phyloP scores from a whole-genome alignment of 176 grass and related monocot species.

The Metroxylon sagu region DNA sequence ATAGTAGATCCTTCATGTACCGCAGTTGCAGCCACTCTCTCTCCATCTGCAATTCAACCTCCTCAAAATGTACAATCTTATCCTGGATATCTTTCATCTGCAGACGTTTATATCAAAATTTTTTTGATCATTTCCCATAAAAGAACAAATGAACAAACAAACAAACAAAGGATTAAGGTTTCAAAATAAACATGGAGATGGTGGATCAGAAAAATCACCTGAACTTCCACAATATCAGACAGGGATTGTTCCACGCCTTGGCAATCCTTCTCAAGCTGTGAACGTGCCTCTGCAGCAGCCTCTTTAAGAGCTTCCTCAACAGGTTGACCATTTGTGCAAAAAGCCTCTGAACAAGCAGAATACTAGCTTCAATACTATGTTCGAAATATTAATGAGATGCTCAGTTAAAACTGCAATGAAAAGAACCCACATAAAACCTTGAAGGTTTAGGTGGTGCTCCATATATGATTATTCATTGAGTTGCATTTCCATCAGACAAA shows the following conservation, averaged over 20 bases:
- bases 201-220: constrained; percentile 24
- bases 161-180: neutral
- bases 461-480: too few relatives aligned
- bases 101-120: constrained; percentile 4
- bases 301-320: constrained; percentile 40
- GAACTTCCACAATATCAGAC: constrained; percentile 70
- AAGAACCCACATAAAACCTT: too few relatives aligned
- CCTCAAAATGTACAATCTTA: constrained; percentile 66
- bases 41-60: constrained; percentile 66
- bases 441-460: too few relatives aligned
- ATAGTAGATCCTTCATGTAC: constrained; percentile 53
- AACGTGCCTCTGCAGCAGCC: constrained; percentile 36
- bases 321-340: constrained; percentile 29
- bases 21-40: constrained; percentile 57
- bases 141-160: constrained; percentile 7
- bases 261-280: constrained; percentile 58
- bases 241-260: constrained; percentile 66
- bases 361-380: too few relatives aligned
- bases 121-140: neutral
- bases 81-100: constrained; percentile 98
- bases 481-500: too few relatives aligned
- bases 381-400: too few relatives aligned
- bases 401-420: too few relatives aligned
- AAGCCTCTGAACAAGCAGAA: constrained; percentile 16
- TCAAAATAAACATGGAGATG: too few relatives aligned